Evolutionary conservation across 257 asterid species (phyloP).

Genomic region (Ocimum tenuiflorum): DNA sequence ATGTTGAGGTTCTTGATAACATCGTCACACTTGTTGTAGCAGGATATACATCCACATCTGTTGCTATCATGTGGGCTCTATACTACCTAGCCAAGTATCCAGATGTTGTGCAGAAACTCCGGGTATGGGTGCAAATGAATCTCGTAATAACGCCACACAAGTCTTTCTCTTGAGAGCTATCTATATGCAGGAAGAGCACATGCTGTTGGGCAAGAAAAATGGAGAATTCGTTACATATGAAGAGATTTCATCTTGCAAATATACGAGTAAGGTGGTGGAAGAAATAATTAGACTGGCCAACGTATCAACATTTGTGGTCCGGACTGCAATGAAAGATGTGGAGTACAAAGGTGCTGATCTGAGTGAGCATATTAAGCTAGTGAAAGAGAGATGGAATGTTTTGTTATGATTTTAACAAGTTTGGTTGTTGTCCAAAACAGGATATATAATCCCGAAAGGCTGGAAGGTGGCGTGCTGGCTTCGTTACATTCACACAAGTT

Average conservation of each 20-base stretch:
- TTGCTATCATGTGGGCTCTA: slow-evolving; percentile 40
- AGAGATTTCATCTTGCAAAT: slow-evolving; percentile 31
- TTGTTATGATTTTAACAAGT: no score
- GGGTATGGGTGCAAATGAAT: slow-evolving; percentile 29
- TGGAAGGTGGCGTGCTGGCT: slow-evolving; percentile 52
- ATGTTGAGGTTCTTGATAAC: slow-evolving; percentile 42
- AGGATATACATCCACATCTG: slow-evolving; percentile 38
- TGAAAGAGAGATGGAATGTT: no score
- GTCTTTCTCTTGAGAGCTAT: no score
- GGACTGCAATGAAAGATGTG: slow-evolving; percentile 42
- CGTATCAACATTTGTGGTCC: slow-evolving; percentile 27
- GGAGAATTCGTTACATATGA: slow-evolving; percentile 46
- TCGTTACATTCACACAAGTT: slow-evolving; percentile 47
- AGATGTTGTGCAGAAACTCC: slow-evolving; percentile 31
- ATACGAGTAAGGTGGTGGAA: slow-evolving; percentile 53
- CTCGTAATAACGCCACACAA: no score
- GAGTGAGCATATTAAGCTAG: slow-evolving; percentile 30
- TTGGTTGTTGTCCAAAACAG: slow-evolving; percentile 13
- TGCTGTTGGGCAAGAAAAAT: slow-evolving; percentile 25
- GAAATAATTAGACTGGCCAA: slow-evolving; percentile 52
- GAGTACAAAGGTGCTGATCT: slow-evolving; percentile 33
- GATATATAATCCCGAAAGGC: slow-evolving; percentile 52
- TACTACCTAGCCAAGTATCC: slow-evolving; percentile 40
- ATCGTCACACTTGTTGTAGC: slow-evolving; percentile 34
- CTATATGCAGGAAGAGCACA: slow-evolving; percentile 45